Evolutionary conservation across 257 asterid genomes (phyloP), one percentile per base, ranked within the genome.

Genomic region (Ajuga chamaepitys): DNA sequence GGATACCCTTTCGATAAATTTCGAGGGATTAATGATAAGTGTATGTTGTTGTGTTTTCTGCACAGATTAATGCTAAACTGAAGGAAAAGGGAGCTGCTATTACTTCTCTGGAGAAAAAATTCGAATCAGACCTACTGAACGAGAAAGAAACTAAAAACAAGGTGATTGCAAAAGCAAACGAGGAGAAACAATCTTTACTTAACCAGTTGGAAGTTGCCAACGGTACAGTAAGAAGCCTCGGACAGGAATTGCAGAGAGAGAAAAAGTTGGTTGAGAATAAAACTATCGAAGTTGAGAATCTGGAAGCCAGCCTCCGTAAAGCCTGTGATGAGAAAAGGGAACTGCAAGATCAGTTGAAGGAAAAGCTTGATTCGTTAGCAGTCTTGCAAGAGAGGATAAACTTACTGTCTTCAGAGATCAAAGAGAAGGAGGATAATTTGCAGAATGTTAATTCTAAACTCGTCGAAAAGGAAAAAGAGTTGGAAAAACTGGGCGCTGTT

Each of bases 11-110:
- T 46, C 38, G 16, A 5, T 40, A 58, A 20, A 22, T 14, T 4
- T 12, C 1, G 4, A n/a, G 32, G 17, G 44, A 59, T 14, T 42
- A 17, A 35, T 50, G 14, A 46, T 34, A 21, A 53, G 45, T 47
- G 59, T 67, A n/a, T 45, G 24, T 50, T 67, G 67, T 42, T 70
- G 21, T 58, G 69, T 66, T 17, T 21, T 66, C 16, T 65, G 55
- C 41, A 37, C 83, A 92, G 98, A 71, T 88, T 80, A 80, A 66
- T 66, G 64, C 24, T 64, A 75, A 89, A 74, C 79, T 92, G 74
- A 78, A 72, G 74, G 89, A 82, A 58, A 89, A 83, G 61, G 86
- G 81, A 59, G 78, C 78, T 20, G 58, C 74, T 53, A 78, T 84
- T 26, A 53, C 65, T 67, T 73, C 75, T 30, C 76, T 84, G 70